Evolutionary conservation across 2,329 filamentous ascomycete genomes (phyloP), one percentile per base, ranked within the genome.

Genomic region (Diaporthe citrichinensis): DNA sequence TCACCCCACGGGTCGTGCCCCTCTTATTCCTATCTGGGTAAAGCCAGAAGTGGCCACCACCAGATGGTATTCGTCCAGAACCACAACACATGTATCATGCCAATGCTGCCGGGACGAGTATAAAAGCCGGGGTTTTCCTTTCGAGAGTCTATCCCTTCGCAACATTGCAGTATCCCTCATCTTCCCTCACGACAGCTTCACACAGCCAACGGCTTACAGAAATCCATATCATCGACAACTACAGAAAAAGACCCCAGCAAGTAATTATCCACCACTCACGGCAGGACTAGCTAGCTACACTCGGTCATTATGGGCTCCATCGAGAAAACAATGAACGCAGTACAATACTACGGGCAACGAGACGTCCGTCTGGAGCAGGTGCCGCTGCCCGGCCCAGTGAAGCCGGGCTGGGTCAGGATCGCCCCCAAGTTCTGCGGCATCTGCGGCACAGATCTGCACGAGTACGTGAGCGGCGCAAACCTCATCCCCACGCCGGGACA

Each of bases 361-460:
- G 76, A 77, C n/a, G 73, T 77, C 72, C 76, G 76, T 34, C 71
- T 77, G 41, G 68, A 76, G 31, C 61, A 74, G 41, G 67, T 77
- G 23, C 74, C 76, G n/a, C 51, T 59, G 17, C 76, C 74, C 14
- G 59, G 55, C 28, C 51, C 51, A 12, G 68, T 72, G 67, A 76
- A 72, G 72, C 65, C 74, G 2, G 71, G 74, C 57, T 77, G 74
- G 74, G 71, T 76, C 76, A 79, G 82, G 72, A 76, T 83, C 57
- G 77, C 78, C 14, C 81, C 81, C n/a, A 78, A 80, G 41, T 83
- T 80, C 55, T 80, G 80, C 58, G 83, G 82, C 9, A 84, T 84
- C 46, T 84, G 82, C 76, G 83, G 82, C 17, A 81, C 82, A 9
- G 82, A 84, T 72, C 78, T 84, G 2, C 81, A 83, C 74, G 82